A percentile compares a stretch with the other conserved stretches of the same genome.
Evolutionary conservation across 495 filamentous ascomycete genomes (phyloP).

Genomic region (Geoglossum glabrum): DNA sequence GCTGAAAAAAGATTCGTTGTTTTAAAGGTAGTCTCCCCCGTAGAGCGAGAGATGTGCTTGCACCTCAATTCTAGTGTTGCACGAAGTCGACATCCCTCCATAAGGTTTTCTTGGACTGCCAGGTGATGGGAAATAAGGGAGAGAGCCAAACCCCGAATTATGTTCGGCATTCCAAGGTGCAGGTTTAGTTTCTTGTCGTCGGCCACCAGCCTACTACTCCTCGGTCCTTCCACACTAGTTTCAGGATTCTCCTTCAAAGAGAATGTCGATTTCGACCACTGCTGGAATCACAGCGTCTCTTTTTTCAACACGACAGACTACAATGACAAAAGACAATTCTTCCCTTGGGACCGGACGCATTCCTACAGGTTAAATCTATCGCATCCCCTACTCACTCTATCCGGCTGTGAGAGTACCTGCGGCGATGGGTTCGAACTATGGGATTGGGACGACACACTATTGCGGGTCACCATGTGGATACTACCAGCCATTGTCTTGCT

Average conservation of each 20-base stretch:
- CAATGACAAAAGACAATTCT: not conserved
- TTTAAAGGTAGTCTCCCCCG: no score
- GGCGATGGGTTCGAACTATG: constrained; percentile 10
- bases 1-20: no score
- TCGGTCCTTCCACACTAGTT: not conserved
- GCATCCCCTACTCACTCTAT: not conserved
- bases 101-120: no score
- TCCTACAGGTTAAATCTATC: not conserved
- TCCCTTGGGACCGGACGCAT: not conserved
- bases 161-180: no score
- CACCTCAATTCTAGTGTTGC: no score
- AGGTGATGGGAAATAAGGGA: no score
- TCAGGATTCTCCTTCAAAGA: not conserved
- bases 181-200: no score
- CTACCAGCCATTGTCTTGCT: constrained; percentile 8
- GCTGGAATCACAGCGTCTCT: not conserved
- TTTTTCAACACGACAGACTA: not conserved
- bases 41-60: no score
- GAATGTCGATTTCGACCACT: not conserved
- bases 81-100: no score
- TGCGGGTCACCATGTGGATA: constrained; percentile 10
- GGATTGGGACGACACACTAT: constrained; percentile 8
- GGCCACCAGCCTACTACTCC: not conserved
- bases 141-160: no score
- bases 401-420: constrained; percentile 7